phyloP scores from a whole-genome alignment of 805 yeast species.

The Yarrowia divulgata region DNA sequence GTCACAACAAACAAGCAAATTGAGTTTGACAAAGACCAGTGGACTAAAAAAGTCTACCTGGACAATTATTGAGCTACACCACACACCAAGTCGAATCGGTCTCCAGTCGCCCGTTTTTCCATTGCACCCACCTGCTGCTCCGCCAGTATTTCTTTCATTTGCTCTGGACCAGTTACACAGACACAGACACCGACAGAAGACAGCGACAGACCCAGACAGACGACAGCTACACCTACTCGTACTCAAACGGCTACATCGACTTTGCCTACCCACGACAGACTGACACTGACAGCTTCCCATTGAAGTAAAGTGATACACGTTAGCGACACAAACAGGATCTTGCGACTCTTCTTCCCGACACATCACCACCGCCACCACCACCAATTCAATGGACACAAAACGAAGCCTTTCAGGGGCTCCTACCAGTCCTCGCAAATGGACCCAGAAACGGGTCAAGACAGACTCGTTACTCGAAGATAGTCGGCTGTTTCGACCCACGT shows the following conservation, averaged over 20 bases:
- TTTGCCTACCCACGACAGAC: background rate
- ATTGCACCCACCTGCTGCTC: constrained; percentile 21
- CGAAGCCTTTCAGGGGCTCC: constrained; percentile 19
- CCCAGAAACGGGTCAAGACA: constrained; percentile 26
- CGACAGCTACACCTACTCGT: background rate
- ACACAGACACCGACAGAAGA: background rate
- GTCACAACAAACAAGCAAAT: constrained; percentile 28
- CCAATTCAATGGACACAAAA: constrained; percentile 12
- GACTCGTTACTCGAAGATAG: constrained; percentile 22
- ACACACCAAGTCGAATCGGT: constrained; percentile 5
- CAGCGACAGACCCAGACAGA: background rate
- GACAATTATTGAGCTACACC: constrained; percentile 3
- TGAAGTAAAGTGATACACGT: constrained; percentile 7
- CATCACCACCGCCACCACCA: background rate
- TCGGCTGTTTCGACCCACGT: constrained; percentile 24
- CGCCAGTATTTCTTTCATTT: constrained; percentile 18
- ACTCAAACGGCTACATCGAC: background rate
- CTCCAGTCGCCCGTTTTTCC: background rate
- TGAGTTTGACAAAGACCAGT: constrained; percentile 3
- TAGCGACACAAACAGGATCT: background rate
- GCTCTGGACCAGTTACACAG: constrained; percentile 3
- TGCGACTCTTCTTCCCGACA: background rate
- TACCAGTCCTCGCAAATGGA: constrained; percentile 17
- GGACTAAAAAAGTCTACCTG: constrained; percentile 8
- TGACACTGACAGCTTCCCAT: constrained; percentile 13